Evolutionary conservation across 108 stramenopile species (phyloP), one percentile per base, ranked within the genome.

Genomic region (Chaetoceros tenuissimus): DNA sequence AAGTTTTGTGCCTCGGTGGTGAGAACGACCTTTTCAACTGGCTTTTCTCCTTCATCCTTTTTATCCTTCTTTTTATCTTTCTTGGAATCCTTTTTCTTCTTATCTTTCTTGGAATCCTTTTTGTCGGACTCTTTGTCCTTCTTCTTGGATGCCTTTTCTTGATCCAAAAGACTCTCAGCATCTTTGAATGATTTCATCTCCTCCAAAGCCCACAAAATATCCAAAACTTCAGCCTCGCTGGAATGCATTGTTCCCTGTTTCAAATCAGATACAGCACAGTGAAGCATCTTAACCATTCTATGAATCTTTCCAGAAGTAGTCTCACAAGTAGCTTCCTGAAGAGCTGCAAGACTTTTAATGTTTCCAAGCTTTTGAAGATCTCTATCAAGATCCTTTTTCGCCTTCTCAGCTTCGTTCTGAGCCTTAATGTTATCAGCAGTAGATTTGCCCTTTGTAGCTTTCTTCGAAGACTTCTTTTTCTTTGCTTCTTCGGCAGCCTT

Each of bases 211-310:
- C 96, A 97, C 18, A 97, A 75, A 55, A 97, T 94, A 53, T 97
- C 96, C 31, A 97, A 62, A 1, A 91, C 79, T 71, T 92, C 85
- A 43, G 92, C 92, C 68, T 92, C 82, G 62, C 79, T 84, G 24
- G 82, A 69, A 24, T 76, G 57, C 48, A 87, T 78, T 19, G 73
- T 30, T 48, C 87, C 89, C 45, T 81, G 76, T 52, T 82, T 78
- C 24, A 86, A 67, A 59, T 84, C 85, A 23, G 62, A 81, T 22
- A 87, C 80, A 3, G 87, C 82, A 25, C 89, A 59, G 55, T 92
- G 81, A 27, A 95, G 88, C 89, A 96, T 94, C 76, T 96, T 95
- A 70, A 98, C 69, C 92, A 98, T 93, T 69, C 94, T 93, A 52
- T 89, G 84, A 53, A 97, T 93, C 67, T 90, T 89, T 58, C 96